Evolutionary conservation across 2,329 filamentous ascomycete genomes (phyloP), one percentile per base, ranked within the genome.

Genomic region (Nemania sp.): DNA sequence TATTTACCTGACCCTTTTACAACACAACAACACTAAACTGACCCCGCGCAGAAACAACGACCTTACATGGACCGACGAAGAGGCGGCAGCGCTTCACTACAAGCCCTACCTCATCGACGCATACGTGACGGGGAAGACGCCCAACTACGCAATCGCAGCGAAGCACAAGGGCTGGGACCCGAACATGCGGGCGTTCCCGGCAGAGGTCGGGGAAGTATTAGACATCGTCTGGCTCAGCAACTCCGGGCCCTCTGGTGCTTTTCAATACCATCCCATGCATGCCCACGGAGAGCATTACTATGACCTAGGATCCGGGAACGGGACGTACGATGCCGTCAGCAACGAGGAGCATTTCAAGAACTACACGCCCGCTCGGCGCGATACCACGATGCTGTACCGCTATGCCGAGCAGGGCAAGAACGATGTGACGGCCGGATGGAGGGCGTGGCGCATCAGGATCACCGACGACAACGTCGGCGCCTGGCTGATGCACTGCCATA

Each of bases 401-500:
- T 87, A 86, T 58, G 68, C 66, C 0, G 59, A 68, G 3, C 72
- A 72, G 20, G 76, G 74, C 0, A 59, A 58, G 2, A 65, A 75
- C 0, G 69, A 75, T 3, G 64, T 71, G 5, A 74, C 73, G 2
- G 72, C 75, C 0, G 82, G 83, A 0, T 88, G 84, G 84, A 72
- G 83, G 17, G 83, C 76, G 0, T 86, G 83, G 84, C 72, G 84
- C 8, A 67, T 86, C 1, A 63, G 72, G 4, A 65, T 78, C 1
- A 69, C 66, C 1, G 61, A 71, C 30, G 66, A 72, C 1, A 71
- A 80, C 3, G 77, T 84, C 0, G 83, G 82, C 0, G 80, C 80
- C 3, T 86, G 81, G 81, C 80, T 85, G 80, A 71, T 85, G 57
- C 82, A 86, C 65, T 86, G 82, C 57, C 82, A 86, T 64, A 76